Evolutionary conservation across 352 stramenopile species (phyloP), one percentile per base, ranked within the genome.

Genomic region (Thraustotheca clavata): DNA sequence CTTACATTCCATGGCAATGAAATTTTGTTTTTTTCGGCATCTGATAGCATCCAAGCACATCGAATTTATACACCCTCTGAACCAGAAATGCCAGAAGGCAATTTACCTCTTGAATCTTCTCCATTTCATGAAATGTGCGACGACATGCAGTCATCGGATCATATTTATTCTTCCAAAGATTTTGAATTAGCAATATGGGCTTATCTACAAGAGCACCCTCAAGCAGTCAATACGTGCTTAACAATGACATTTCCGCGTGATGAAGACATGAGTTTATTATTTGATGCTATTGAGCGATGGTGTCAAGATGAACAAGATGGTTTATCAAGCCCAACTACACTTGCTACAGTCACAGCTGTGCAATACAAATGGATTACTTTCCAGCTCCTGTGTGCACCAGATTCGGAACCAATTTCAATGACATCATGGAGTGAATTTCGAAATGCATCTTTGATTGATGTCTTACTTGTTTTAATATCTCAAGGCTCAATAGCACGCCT

Each of bases 401-500:
- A 54, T 34, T 26, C 35, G 2, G 32, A 40, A 11, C 7, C 20
- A n/a, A 46, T 65, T n/a, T 26, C 38, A 14, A 18, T 34, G 8
- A 9, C n/a, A 4, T 12, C 47, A n/a, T 65, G 57, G 57, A 29
- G 40, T 22, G 36, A 55, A 20, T 65, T 65, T 41, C 57, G 57
- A 6, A 34, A 29, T 6, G 57, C 57, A 8, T 34, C 46, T 7
- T 27, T 65, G 9, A 32, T 55, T 4, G 9, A 52, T 11, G 39
- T 65, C 16, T 18, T 65, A 27, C 36, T 41, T 4, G 5, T 65
- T 27, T 22, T 65, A 14, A 16, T 55, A 1, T 46, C 35, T 9
- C 57, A 65, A 55, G 57, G 57, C 18, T 40, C 57, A 14, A n/a
- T 65, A 11, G 36, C 35, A 16, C 38, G 57, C 9, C 38, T 65